phyloP scores from a whole-genome alignment of 2,329 filamentous ascomycete genomes.

The Neonectria punicea region DNA sequence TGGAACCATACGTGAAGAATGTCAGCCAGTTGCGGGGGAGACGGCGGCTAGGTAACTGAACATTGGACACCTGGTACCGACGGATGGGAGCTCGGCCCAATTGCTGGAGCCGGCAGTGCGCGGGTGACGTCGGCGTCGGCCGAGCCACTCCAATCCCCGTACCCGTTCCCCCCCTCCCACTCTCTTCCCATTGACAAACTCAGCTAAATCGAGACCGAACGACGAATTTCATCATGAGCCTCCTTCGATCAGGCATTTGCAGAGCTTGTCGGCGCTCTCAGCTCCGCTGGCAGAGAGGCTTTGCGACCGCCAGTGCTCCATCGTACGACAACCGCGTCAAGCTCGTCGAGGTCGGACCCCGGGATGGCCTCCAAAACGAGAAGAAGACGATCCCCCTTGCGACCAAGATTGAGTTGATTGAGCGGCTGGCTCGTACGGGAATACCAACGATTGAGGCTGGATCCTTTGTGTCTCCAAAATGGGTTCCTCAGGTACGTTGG shows the following conservation, averaged over 20 bases:
- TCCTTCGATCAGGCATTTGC: constrained; percentile 52
- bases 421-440: constrained; percentile 74
- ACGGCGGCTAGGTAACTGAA: not conserved
- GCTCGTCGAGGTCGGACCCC: constrained; percentile 85
- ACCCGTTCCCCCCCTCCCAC: constrained; percentile 23
- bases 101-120: constrained; percentile 45
- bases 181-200: constrained; percentile 21
- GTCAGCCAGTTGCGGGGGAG: not conserved
- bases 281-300: constrained; percentile 46
- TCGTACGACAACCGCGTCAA: constrained; percentile 59
- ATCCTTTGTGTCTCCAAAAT: constrained; percentile 85
- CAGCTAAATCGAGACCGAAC: constrained; percentile 2
- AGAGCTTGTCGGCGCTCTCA: constrained; percentile 52
- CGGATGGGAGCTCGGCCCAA: constrained; percentile 36
- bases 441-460: constrained; percentile 81
- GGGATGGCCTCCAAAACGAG: constrained; percentile 90
- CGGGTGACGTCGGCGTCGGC: constrained; percentile 35
- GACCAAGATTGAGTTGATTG: constrained; percentile 82
- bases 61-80: constrained; percentile 11
- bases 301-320: constrained; percentile 53
- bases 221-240: constrained; percentile 44
- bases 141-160: constrained; percentile 14
- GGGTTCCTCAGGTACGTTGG: constrained; percentile 77
- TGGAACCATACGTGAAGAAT: not conserved
- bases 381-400: constrained; percentile 74